Evolutionary conservation across 257 asterid genomes (phyloP).

Genomic region (Fraxinus pennsylvanica): DNA sequence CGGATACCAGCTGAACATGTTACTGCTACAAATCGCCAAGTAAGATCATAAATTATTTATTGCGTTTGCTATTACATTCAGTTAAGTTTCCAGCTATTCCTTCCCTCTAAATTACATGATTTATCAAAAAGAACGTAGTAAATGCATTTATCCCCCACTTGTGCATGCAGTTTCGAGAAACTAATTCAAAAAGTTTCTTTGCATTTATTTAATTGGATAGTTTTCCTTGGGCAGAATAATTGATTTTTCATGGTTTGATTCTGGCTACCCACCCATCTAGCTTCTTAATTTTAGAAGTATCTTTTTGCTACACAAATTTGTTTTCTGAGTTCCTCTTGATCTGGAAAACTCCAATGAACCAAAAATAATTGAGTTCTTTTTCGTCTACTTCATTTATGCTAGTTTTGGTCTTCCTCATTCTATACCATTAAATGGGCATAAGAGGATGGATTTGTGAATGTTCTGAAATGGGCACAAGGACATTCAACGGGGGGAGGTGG

Average conservation of each 20-base stretch:
- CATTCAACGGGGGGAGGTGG: not conserved
- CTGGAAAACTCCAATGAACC: not conserved
- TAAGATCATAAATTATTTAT: constrained; percentile 31
- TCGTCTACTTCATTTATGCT: not conserved
- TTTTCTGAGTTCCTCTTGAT: not conserved
- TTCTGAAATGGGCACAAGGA: not conserved
- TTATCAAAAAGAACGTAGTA: not conserved
- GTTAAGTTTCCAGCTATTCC: constrained; percentile 3
- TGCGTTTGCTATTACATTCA: constrained; percentile 20
- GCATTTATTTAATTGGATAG: not conserved
- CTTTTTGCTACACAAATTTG: not conserved
- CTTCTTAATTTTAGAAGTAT: not conserved
- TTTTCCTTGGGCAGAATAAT: not conserved
- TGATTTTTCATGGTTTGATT: not conserved
- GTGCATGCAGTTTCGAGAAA: not conserved
- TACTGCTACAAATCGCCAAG: constrained; percentile 94
- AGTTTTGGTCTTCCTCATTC: not conserved
- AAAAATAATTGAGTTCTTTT: not conserved
- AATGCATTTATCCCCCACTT: not conserved
- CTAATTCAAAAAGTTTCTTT: not conserved
- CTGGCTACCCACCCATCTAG: not conserved
- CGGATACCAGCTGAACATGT: constrained; percentile 96
- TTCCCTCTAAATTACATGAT: not conserved
- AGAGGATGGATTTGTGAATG: not conserved
- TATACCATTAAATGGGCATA: not conserved